These are phyloP conservation scores for Luffa acutangula DNA, from an alignment of 306 rosid genomes.

Conservation along the genomic window DNA sequence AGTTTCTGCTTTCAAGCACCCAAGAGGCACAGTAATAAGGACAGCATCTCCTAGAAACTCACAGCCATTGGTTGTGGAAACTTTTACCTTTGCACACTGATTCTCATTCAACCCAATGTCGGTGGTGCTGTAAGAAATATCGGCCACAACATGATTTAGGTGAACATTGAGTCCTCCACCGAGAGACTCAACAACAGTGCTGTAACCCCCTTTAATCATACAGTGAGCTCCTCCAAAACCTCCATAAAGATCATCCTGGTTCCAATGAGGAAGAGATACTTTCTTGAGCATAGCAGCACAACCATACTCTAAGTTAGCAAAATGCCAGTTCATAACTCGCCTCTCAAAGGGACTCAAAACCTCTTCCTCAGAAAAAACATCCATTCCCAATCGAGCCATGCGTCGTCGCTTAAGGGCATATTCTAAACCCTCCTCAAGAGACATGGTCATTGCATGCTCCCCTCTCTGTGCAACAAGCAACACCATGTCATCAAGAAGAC, in stretches of 20 bases:
- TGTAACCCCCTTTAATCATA: slow-evolving; percentile 98
- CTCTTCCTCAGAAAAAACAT: slow-evolving; percentile 27
- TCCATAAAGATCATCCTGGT: slow-evolving; percentile 97
- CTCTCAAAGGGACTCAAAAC: slow-evolving; percentile 82
- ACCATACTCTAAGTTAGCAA: slow-evolving; percentile 96
- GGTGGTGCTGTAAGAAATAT: slow-evolving; percentile 55
- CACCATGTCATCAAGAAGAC: slow-evolving; percentile 93
- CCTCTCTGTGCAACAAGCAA: slow-evolving; percentile 79
- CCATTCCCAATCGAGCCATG: slow-evolving; percentile 28
- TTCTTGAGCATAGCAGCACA: slow-evolving; percentile 91
- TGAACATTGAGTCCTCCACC: slow-evolving; percentile 69
- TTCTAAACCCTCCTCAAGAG: slow-evolving; percentile 98
- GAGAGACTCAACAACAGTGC: slow-evolving; percentile 80
- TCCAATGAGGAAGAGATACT: slow-evolving; percentile 97
- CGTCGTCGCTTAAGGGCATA: slow-evolving; percentile 76
- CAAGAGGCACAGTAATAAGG: slow-evolving; percentile 86
- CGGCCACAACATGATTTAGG: slow-evolving; percentile 68
- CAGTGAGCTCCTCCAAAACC: slow-evolving; percentile 99
- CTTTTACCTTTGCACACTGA: slow-evolving; percentile 45
- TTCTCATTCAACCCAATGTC: slow-evolving; percentile 21
- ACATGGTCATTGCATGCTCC: slow-evolving; percentile 77
- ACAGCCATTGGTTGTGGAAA: slow-evolving; percentile 64
- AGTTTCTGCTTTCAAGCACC: slow-evolving; percentile 89
- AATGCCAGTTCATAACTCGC: slow-evolving; percentile 99
- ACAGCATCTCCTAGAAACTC: slow-evolving; percentile 81